Evolutionary conservation across 2,329 filamentous ascomycete genomes (phyloP).

Genomic region (Diplodia sapinea): DNA sequence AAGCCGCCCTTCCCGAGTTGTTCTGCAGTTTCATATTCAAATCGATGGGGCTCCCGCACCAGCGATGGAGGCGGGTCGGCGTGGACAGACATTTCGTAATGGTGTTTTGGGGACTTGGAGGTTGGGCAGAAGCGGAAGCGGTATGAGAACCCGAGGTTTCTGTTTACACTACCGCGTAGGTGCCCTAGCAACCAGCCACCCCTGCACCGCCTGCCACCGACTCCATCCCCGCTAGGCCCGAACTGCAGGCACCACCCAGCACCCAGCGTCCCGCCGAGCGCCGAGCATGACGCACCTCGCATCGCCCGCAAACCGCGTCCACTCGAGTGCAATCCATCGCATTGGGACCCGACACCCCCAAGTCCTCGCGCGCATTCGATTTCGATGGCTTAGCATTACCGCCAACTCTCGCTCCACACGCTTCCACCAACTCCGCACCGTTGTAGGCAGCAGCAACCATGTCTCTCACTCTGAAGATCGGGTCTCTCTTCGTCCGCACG

Average conservation of each 20-base stretch:
- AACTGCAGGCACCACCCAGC: slow-evolving; percentile 25
- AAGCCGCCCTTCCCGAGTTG: slow-evolving; percentile 82
- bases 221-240: slow-evolving; percentile 14
- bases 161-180: slow-evolving; percentile 13
- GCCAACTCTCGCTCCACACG: not conserved
- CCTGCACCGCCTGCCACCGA: not conserved
- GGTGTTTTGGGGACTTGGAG: slow-evolving; percentile 14
- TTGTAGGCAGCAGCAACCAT: slow-evolving; percentile 47
- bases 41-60: slow-evolving; percentile 71
- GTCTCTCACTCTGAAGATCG: slow-evolving; percentile 71
- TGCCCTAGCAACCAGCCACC: slow-evolving; percentile 17
- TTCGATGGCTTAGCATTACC: not conserved
- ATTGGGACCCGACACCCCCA: not conserved
- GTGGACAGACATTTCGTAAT: slow-evolving; percentile 50
- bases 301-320: not conserved
- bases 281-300: slow-evolving; percentile 27
- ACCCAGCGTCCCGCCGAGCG: slow-evolving; percentile 1
- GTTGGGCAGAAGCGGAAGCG: slow-evolving; percentile 13
- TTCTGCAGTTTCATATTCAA: slow-evolving; percentile 74
- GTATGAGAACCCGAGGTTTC: slow-evolving; percentile 18
- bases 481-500: slow-evolving; percentile 68
- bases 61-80: slow-evolving; percentile 60
- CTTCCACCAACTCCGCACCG: not conserved
- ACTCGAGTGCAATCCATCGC: not conserved
- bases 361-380: not conserved